These are phyloP conservation scores for Ilyonectria robusta DNA, from an alignment of 2,329 filamentous ascomycete genomes.

Conservation along the genomic window DNA sequence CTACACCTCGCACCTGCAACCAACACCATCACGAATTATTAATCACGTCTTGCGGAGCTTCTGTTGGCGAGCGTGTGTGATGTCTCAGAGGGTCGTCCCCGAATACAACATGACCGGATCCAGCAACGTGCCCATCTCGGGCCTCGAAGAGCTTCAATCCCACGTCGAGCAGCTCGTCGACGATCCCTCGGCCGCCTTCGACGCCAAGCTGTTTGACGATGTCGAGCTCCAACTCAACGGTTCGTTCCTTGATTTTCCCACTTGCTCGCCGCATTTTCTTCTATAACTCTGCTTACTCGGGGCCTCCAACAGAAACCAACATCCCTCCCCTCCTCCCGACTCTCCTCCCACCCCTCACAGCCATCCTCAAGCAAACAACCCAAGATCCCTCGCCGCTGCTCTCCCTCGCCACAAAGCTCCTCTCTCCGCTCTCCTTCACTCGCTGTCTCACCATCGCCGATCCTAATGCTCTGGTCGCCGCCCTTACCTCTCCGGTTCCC, in stretches of 20 bases:
- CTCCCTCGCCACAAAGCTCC: constrained; percentile 68
- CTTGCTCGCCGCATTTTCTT: not conserved
- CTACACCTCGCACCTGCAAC: not conserved
- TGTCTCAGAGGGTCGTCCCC: constrained; percentile 54
- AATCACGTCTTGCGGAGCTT: not conserved
- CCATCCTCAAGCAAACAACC: constrained; percentile 65
- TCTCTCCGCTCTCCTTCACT: constrained; percentile 67
- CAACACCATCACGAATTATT: not conserved
- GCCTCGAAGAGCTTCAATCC: constrained; percentile 66
- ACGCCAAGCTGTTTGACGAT: constrained; percentile 69
- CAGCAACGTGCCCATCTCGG: constrained; percentile 57
- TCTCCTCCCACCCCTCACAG: constrained; percentile 68
- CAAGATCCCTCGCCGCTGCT: constrained; percentile 67
- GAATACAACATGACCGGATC: constrained; percentile 55
- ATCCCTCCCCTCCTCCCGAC: constrained; percentile 65
- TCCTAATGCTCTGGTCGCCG: constrained; percentile 64
- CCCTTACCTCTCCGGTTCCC: constrained; percentile 67
- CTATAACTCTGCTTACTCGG: constrained; percentile 2
- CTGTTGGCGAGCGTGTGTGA: constrained; percentile 21
- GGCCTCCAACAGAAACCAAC: constrained; percentile 61
- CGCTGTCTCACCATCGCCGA: constrained; percentile 67
- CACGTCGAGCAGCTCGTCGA: constrained; percentile 67
- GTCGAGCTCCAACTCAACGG: constrained; percentile 72
- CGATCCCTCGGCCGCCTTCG: constrained; percentile 59
- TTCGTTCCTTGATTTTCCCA: constrained; percentile 38